Evolutionary conservation across 192 early-diverging fungal genomes (phyloP), one percentile per base, ranked within the genome.

Genomic region (Coemansia sp.): DNA sequence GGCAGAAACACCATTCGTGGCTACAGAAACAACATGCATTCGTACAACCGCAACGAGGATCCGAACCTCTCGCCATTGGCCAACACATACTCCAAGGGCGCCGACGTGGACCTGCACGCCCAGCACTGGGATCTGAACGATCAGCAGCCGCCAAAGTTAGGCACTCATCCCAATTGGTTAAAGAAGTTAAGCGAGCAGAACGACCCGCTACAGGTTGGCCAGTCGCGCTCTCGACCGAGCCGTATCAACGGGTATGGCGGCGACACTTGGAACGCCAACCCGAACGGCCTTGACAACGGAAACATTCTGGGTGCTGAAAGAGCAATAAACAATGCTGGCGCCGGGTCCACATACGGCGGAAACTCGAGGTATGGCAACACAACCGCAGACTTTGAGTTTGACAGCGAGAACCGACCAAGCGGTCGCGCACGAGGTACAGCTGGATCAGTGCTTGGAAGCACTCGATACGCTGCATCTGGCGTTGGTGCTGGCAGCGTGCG

Each of bases 51-150:
- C 42, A 12, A 5, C 42, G 42, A 45, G 42, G 42, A 45, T 16
- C 42, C 42, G 17, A 45, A 45, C 42, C 10, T 45, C 12, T 45
- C 42, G 10, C 42, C 42, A 16, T 16, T 45, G 42, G 17, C 42
- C 42, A 45, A 45, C 31, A 16, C 55, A 32, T 56, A 56, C 30
- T 14, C 55, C 12, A 56, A 56, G 55, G 30, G 31, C 8, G 11
- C 55, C 30, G 55, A 56, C 0, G 30, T 16, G 4, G 55, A 33
- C 4, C 29, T 32, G 3, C 8, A 32, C 20, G n/a, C 17, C 12
- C 55, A 17, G 55, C 55, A 16, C 55, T 56, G 55, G 55, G 55
- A 56, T 16, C 11, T 32, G 18, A 22, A 56, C 32, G 31, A 32
- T 14, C 55, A 56, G 29, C 55, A 56, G 29, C 30, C 55, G 30